Evolutionary conservation across 768 basidiomycete genomes (phyloP), one percentile per base, ranked within the genome.

Genomic region (Kwoniella mangroviensis): DNA sequence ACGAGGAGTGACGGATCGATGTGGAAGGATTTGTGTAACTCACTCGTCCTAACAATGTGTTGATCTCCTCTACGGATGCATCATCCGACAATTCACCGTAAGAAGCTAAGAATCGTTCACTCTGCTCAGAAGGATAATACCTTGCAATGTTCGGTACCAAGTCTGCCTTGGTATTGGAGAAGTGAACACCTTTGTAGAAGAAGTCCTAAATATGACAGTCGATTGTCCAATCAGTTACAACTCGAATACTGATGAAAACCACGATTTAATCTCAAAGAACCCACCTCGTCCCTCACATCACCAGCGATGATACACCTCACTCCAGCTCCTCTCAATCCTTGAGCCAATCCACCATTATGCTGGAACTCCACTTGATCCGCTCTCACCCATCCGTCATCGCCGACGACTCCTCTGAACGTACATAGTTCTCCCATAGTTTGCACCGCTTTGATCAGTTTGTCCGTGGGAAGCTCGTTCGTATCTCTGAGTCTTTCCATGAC

Each of bases 231-330:
- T 34, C 34, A 34, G 34, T 34, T 7, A 34, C 9, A 34, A 34
- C 34, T 34, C 34, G 9, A 34, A 34, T 34, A 34, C 34, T 34
- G 34, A 34, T 34, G 9, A 7, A 34, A 34, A 34, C 9, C 6
- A 34, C 34, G 34, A 7, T 6, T 34, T 34, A 7, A 34, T 34
- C 9, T 34, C 34, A 34, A 34, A 6, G 34, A 40, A 55, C 75
- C 57, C 90, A 91, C 92, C 79, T 92, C 91, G 73, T 92, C 90
- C 17, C 84, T 85, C 60, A 91, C 85, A 65, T 91, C 89, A 10
- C 91, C 91, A n/a, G 90, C 82, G 60, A 89, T 84, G 67, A 92
- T 84, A 75, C 86, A 88, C 51, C 84, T 86, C 55, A 91, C 85
- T 2, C 91, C 90, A 21, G 87, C 88, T 21, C 84, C 86, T 55